Percentiles rank a stretch among this genome's conserved stretches.
phyloP scores from a whole-genome alignment of 306 rosid species.

The Prunus persica region Prunus_persica_NCBIv2 NC_034016.1:22214501-22215000 shows the following conservation, averaged over 20 bases:
- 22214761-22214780: slow-evolving; percentile 37
- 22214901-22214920: background rate
- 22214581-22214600: background rate
- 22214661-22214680: slow-evolving; percentile 35
- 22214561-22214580: slow-evolving; percentile 22
- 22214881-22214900: background rate
- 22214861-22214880: background rate
- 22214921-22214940: background rate
- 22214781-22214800: slow-evolving; percentile 34
- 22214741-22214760: slow-evolving; percentile 34
- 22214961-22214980: background rate
- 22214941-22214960: too few species aligned
- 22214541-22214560: slow-evolving; percentile 61
- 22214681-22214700: slow-evolving; percentile 16
- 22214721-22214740: slow-evolving; percentile 44
- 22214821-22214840: slow-evolving; percentile 9
- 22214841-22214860: slow-evolving; percentile 8
- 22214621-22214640: slow-evolving; percentile 35
- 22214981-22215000: background rate
- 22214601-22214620: background rate
- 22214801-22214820: slow-evolving; percentile 27
- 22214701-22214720: slow-evolving; percentile 8
- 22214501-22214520: slow-evolving; percentile 40
- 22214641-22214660: slow-evolving; percentile 71
- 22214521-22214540: slow-evolving; percentile 35